Conservation (phyloP, 2,329 filamentous ascomycete species). For the Penicillium brasilianum region DNA sequence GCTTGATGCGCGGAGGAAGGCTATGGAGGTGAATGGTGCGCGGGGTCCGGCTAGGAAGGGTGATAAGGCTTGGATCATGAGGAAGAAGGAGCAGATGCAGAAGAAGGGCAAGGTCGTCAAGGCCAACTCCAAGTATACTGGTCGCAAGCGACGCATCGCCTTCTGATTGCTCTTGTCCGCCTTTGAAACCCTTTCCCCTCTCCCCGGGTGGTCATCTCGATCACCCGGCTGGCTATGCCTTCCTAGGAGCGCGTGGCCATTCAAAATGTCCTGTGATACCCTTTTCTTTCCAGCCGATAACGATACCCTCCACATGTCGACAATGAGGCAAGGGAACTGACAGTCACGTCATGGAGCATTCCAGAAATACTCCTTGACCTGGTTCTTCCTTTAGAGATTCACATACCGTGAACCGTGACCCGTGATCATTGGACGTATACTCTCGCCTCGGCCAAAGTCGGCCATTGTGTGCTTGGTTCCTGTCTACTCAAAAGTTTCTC, state of each 20-base stretch:
- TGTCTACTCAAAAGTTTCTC: neutral
- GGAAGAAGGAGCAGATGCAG: constrained; percentile 89
- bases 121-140: constrained; percentile 88
- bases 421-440: neutral
- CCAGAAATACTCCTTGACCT: neutral
- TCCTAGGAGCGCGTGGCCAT: neutral
- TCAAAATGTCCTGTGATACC: constrained; percentile 11
- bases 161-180: constrained; percentile 62
- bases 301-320: neutral
- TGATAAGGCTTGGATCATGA: constrained; percentile 57
- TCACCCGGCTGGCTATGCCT: constrained; percentile 1
- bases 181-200: neutral
- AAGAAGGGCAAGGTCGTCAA: constrained; percentile 95
- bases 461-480: neutral
- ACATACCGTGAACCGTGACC: neutral
- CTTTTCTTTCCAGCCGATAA: constrained; percentile 2
- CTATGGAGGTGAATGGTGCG: constrained; percentile 48
- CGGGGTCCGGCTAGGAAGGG: constrained; percentile 54
- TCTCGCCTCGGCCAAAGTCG: neutral
- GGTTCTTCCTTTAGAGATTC: neutral
- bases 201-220: neutral
- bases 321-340: neutral
- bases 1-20: constrained; percentile 67
- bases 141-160: constrained; percentile 77
- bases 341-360: too few species aligned